Conservation (phyloP, 2,329 filamentous ascomycete species). For the Tolypocladium cylindrosporum region DNA sequence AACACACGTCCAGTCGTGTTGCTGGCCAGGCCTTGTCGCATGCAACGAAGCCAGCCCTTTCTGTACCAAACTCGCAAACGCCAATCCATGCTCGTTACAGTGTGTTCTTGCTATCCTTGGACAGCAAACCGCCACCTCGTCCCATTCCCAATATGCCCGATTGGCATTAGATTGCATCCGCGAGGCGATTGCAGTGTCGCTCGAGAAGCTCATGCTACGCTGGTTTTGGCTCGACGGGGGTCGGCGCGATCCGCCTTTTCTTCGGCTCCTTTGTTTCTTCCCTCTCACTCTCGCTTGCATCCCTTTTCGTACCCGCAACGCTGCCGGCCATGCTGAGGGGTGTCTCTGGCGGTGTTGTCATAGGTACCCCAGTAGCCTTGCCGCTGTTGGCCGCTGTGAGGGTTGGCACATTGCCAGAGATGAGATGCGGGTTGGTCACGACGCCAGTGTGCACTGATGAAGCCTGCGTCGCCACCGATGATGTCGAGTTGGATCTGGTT, state of each 20-base stretch:
- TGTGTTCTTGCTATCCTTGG: conserved; percentile 6
- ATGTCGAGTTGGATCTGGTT: conserved; percentile 75
- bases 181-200: background rate
- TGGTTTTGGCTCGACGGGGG: conserved; percentile 34
- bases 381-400: conserved; percentile 65
- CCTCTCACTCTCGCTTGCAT: conserved; percentile 44
- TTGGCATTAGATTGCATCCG: background rate
- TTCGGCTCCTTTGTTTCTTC: conserved; percentile 48
- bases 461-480: conserved; percentile 62
- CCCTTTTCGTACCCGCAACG: conserved; percentile 41
- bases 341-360: conserved; percentile 86
- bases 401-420: conserved; percentile 65
- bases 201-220: background rate
- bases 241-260: conserved; percentile 62
- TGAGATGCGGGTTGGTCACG: conserved; percentile 69
- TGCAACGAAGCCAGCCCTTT: background rate
- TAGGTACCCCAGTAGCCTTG: conserved; percentile 53
- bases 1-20: background rate
- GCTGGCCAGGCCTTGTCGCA: background rate
- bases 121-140: background rate
- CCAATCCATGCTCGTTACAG: conserved; percentile 17
- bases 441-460: conserved; percentile 40
- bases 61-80: conserved; percentile 14
- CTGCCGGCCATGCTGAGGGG: conserved; percentile 38
- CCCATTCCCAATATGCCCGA: background rate